phyloP scores from a whole-genome alignment of 768 basidiomycete species.

The Boletus barrowsii region DNA sequence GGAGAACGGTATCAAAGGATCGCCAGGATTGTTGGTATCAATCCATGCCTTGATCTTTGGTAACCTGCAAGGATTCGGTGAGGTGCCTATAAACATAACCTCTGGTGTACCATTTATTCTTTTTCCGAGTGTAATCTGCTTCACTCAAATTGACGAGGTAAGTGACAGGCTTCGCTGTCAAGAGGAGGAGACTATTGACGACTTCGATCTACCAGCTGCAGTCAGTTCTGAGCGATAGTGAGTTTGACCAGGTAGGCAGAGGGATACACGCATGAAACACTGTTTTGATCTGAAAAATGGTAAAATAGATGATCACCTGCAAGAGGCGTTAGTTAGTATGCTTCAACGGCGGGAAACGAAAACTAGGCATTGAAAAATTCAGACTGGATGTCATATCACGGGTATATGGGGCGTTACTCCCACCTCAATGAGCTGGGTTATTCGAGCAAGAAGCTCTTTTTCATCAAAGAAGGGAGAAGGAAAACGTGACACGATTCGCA shows the following conservation, averaged over 20 bases:
- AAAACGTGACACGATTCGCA: slow-evolving; percentile 1
- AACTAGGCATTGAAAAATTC: slow-evolving; percentile 25
- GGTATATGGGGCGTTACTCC: slow-evolving; percentile 86
- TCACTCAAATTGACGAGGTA: slow-evolving; percentile 98
- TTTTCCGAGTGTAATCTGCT: slow-evolving; percentile 91
- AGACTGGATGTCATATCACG: slow-evolving; percentile 59
- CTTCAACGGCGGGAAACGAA: not conserved
- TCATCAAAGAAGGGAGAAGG: slow-evolving; percentile 45
- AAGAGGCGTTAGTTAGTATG: slow-evolving; percentile 14
- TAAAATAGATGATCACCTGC: slow-evolving; percentile 20
- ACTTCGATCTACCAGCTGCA: slow-evolving; percentile 67
- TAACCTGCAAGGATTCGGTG: slow-evolving; percentile 49
- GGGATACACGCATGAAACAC: slow-evolving; percentile 57
- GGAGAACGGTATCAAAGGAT: slow-evolving; percentile 94
- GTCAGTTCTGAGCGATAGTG: slow-evolving; percentile 10
- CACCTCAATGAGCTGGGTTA: slow-evolving; percentile 96
- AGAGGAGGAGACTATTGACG: slow-evolving; percentile 82
- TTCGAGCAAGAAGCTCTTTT: slow-evolving; percentile 78
- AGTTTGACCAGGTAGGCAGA: not conserved
- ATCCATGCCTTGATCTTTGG: slow-evolving; percentile 99
- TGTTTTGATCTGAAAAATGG: slow-evolving; percentile 48
- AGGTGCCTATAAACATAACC: not conserved
- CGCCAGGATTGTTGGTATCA: slow-evolving; percentile 93
- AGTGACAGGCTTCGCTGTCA: slow-evolving; percentile 96
- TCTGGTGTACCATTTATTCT: slow-evolving; percentile 86